A percentile compares a stretch with the other conserved stretches of the same genome.
Conservation (phyloP, 352 stramenopile genomes). For the Globisporangium splendens region DNA sequence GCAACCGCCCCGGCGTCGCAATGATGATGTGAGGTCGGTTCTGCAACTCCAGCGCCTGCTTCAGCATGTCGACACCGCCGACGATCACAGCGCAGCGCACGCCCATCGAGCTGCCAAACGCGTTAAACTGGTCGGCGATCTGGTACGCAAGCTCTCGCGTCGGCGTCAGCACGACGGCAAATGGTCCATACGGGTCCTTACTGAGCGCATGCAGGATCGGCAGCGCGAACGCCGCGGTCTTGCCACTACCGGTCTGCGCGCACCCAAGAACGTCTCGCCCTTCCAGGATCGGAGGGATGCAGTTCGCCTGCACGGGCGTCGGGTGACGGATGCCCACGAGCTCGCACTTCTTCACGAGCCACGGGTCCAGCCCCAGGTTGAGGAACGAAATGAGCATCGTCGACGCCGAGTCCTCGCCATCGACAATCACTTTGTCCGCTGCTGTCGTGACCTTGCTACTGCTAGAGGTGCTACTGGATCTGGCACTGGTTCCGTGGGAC, state of each 20-base stretch:
- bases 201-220: constrained; percentile 96
- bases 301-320: constrained; percentile 88
- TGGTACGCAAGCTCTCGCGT: constrained; percentile 98
- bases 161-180: constrained; percentile 94
- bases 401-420: constrained; percentile 29
- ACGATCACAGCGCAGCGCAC: constrained; percentile 93
- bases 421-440: constrained; percentile 40
- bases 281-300: constrained; percentile 87
- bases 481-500: too few relatives aligned
- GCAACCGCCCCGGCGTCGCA: constrained; percentile 94
- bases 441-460: neutral
- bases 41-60: constrained; percentile 89
- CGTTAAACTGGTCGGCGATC: constrained; percentile 97
- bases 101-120: constrained; percentile 89
- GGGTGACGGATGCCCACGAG: constrained; percentile 83
- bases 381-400: constrained; percentile 75
- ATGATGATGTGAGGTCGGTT: constrained; percentile 96
- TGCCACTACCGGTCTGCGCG: constrained; percentile 95
- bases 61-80: constrained; percentile 93
- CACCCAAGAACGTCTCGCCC: constrained; percentile 91
- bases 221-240: constrained; percentile 98
- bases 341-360: constrained; percentile 84
- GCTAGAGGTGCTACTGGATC: neutral
- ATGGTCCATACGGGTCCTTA: constrained; percentile 94
- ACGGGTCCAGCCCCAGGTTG: constrained; percentile 82